These are phyloP conservation scores for Mediolabrus comicus DNA, from an alignment of 108 stramenopile species.

Conservation along the genomic window DNA sequence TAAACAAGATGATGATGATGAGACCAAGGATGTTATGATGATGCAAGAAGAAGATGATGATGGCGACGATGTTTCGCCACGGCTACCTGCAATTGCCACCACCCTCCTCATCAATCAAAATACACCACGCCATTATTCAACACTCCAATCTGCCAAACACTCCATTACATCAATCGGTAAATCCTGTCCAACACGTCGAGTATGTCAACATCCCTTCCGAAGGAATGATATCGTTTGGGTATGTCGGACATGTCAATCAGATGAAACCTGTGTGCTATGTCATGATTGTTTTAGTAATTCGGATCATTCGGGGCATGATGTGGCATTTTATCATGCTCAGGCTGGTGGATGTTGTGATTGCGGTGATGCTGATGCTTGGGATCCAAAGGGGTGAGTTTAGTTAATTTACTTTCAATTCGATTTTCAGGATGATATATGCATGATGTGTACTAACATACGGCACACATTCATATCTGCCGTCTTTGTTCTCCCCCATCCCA, in stretches of 20 bases:
- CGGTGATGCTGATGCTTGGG: conserved; percentile 97
- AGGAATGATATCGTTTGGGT: conserved; percentile 98
- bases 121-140: conserved; percentile 9
- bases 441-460: no score
- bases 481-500: no score
- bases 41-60: neutral
- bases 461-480: no score
- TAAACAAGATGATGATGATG: neutral
- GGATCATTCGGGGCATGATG: conserved; percentile 95
- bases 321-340: conserved; percentile 93
- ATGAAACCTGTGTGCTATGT: conserved; percentile 97
- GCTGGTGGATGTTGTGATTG: conserved; percentile 99
- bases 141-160: conserved; percentile 4
- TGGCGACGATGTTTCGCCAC: neutral
- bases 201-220: conserved; percentile 92
- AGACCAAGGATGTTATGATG: no score
- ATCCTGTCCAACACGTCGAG: conserved; percentile 57
- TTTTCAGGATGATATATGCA: no score
- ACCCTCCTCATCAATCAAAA: neutral
- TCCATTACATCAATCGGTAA: conserved; percentile 38
- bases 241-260: conserved; percentile 93
- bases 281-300: conserved; percentile 88
- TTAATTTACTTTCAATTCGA: neutral
- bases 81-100: neutral
- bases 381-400: conserved; percentile 65